Base-by-base conservation (phyloP, 108 stramenopile genomes). In the Nitzschia sp. region DNA sequence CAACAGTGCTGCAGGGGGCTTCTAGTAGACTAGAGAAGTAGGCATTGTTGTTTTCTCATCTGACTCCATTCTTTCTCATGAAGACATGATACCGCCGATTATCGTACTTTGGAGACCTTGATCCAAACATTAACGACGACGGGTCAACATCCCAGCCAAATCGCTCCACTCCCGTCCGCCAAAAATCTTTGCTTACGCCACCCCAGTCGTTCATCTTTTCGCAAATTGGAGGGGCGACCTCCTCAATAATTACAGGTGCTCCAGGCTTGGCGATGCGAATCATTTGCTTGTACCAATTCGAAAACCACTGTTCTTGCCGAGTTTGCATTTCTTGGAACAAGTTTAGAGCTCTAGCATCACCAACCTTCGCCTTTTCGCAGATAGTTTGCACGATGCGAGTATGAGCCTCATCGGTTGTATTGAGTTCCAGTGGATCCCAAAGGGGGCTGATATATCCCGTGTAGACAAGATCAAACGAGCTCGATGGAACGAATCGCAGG, bases 231-330 rank as follows among this genome's bases (percentile, higher is more conserved):
- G 46, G 31, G 23, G 68, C 57, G n/a, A 45, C 25, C 18, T 61
- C 45, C 32, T 76, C 75, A 5, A 77, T 19, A 38, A 77, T 74
- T 2, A 82, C 51, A 5, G 76, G 76, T 28, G 75, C 75, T 17
- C 81, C 81, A 26, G 66, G 64, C 54, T 77, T 82, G 69, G 82
- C 77, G 42, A 83, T 79, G 0, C 82, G 82, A 35, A 83, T 64
- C 82, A 83, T 65, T 54, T 83, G 56, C 28, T 2, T 23, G 0
- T 76, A 61, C 82, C 82, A 83, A 25, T 1, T 29, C 0, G 33
- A 36, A 28, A 46, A 76, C 74, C 74, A 83, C 11, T 67, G 61
- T 19, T 76, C 73, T 66, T 79, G 75, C 24, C 25, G 28, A 23
- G 21, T 13, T 75, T 82, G 81, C 38, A 42, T 71, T 19, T 32